Evolutionary conservation across 2,329 filamentous ascomycete genomes (phyloP), one percentile per base, ranked within the genome.

Genomic region (Cryphonectria parasitica): DNA sequence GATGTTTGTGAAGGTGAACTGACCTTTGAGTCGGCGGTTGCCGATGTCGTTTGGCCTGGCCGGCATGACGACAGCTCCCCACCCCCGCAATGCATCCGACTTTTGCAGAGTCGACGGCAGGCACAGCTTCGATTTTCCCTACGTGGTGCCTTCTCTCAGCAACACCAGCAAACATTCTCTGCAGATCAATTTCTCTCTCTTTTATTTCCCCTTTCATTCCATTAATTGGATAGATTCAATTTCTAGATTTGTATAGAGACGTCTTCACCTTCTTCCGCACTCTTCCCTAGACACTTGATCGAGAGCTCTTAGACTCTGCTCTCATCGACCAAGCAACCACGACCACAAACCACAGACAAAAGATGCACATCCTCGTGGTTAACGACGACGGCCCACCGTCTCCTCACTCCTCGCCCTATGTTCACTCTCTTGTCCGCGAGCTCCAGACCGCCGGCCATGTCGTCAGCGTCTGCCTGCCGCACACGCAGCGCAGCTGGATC

Each of bases 401-500:
- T 43, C 87, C 90, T 72, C 88, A 91, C 77, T 92, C 92, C 54
- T 94, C 92, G 62, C 93, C 93, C 10, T 95, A 95, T 77, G 88
- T 95, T 73, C 92, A 93, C 82, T 90, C 88, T 73, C 87, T 95
- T 70, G 87, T 95, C 60, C 84, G 88, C 72, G 87, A 88, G 67
- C 89, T 96, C 66, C 89, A 94, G 79, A 81, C 85, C 69, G 89
- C 91, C 43, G 94, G 94, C 10, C 95, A 98, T 81, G 86, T 84
- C n/a, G 93, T 98, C 72, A 97, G 94, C 10, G 95, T 99, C 65
- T 92, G 96, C 74, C 88, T 99, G 19, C 96, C 96, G 1, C 89
- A 98, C 80, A 91, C 91, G 8, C 96, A 99, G 82, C 90, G 95
- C 73, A 97, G 94, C 69, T 99, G 96, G 96, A 98, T 99, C 77